These are phyloP conservation scores for Aurifilum marmelostoma DNA, from an alignment of 2,329 filamentous ascomycete species.

Conservation along the genomic window DNA sequence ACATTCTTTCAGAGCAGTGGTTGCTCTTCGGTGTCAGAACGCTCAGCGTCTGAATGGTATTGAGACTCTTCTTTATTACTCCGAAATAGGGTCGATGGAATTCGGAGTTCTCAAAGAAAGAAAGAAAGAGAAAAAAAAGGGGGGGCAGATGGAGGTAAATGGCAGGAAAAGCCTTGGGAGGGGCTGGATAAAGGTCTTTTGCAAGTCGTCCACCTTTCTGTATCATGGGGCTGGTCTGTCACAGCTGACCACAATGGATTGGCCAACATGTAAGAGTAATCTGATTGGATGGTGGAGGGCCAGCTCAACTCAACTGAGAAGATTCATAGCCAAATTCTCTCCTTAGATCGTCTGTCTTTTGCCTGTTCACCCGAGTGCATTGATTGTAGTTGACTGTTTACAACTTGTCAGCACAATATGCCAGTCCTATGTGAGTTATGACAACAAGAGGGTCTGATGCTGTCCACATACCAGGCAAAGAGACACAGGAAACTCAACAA, in stretches of 20 bases:
- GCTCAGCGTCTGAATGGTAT: too few relatives aligned
- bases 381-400: too few relatives aligned
- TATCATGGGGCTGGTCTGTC: neutral
- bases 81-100: too few relatives aligned
- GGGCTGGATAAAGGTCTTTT: neutral
- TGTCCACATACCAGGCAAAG: neutral
- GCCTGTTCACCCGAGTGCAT: neutral
- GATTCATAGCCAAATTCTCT: neutral
- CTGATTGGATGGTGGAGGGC: neutral
- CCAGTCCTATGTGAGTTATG: neutral
- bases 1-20: too few relatives aligned
- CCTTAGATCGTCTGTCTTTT: neutral
- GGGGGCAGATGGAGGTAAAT: too few relatives aligned
- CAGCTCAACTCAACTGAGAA: neutral
- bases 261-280: slow-evolving; percentile 3
- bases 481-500: too few relatives aligned
- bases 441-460: too few relatives aligned
- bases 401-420: neutral
- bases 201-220: neutral
- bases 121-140: too few relatives aligned
- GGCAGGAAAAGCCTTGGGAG: neutral
- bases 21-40: too few relatives aligned
- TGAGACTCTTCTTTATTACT: too few relatives aligned
- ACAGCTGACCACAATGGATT: neutral
- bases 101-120: too few relatives aligned